Evolutionary conservation across 2,329 filamentous ascomycete genomes (phyloP).

Genomic region (Trichoderma endophyticum): DNA sequence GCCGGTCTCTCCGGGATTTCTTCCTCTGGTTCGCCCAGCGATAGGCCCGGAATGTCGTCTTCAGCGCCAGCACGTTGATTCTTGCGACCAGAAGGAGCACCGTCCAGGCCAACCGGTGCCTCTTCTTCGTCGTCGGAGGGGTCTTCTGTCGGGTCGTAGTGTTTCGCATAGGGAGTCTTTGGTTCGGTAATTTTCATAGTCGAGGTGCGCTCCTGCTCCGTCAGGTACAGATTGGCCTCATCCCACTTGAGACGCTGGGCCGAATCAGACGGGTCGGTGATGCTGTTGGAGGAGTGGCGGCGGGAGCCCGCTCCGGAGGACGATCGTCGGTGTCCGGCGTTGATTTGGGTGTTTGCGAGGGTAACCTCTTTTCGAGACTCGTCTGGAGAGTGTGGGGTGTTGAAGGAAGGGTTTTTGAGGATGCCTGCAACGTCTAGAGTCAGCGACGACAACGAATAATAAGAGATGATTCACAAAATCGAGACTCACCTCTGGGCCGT

Average conservation of each 20-base stretch:
- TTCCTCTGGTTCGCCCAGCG: constrained; percentile 89
- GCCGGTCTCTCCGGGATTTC: constrained; percentile 49
- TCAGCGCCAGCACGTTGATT: constrained; percentile 41
- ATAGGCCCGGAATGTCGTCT: constrained; percentile 87
- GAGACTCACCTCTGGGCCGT: constrained; percentile 44
- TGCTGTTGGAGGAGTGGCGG: constrained; percentile 60
- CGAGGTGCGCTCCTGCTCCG: constrained; percentile 89
- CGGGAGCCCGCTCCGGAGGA: constrained; percentile 69
- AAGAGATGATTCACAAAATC: not conserved
- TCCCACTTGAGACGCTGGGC: constrained; percentile 92
- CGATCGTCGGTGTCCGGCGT: constrained; percentile 85
- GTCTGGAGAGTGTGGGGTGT: constrained; percentile 52
- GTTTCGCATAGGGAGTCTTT: constrained; percentile 92
- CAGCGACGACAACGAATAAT: not conserved
- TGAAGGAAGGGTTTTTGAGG: constrained; percentile 78
- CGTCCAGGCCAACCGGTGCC: constrained; percentile 28
- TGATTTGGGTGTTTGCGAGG: constrained; percentile 89
- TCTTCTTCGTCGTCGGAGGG: constrained; percentile 66
- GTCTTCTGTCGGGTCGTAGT: constrained; percentile 87
- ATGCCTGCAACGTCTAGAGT: constrained; percentile 63
- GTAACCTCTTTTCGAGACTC: constrained; percentile 70
- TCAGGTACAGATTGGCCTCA: constrained; percentile 94
- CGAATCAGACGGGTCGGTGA: constrained; percentile 44
- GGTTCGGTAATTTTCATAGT: constrained; percentile 99
- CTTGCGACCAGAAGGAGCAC: constrained; percentile 30